Base-by-base conservation (phyloP, 1,284 basidiomycete species). In the Ceratorhiza oryzae-sativae region DNA sequence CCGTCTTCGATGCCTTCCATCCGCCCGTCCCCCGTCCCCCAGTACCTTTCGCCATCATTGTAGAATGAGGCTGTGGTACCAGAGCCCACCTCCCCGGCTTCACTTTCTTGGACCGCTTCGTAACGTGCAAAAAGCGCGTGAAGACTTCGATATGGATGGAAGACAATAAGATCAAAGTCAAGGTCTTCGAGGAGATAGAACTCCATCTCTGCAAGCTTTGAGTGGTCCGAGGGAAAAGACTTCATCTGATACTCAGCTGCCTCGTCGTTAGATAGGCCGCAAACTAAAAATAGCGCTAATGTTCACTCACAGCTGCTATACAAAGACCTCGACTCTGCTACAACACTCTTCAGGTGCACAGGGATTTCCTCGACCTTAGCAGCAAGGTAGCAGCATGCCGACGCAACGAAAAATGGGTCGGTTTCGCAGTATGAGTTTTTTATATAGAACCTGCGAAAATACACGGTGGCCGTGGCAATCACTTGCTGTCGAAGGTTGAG, bases 191-290 rank as follows among this genome's bases (percentile, higher is more conserved):
- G 88, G 13, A 99, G 87, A 81, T 98, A 98, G 82, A 98, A 98
- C 80, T 98, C 97, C 96, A 98, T 98, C 80, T 98, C 96, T 3
- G 96, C 97, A 4, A 99, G 83, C 78, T 94, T 94, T n/a, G 90
- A 87, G 76, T 94, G 90, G 78, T 98, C 95, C 0, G 89, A 86
- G 0, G 93, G 89, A 77, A 97, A 94, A 39, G 86, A 82, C 78
- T 92, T 91, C 77, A 91, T 83, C 15, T 86, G 86, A 76, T 91
- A 91, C 39, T 86, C 86, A 77, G 87, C 63, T 58, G 45, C 12
- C n/a, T 55, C 25, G 12, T 34, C 15, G 30, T 62, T 42, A 46
- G 63, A 13, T 27, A 25, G 25, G 13, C 53, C 3, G 15, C 42
- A 45, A 20, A n/a, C n/a, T 23, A 34, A 49, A 25, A 32, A 6